Evolutionary conservation across 768 basidiomycete genomes (phyloP).

Genomic region (Gautieria morchelliformis): DNA sequence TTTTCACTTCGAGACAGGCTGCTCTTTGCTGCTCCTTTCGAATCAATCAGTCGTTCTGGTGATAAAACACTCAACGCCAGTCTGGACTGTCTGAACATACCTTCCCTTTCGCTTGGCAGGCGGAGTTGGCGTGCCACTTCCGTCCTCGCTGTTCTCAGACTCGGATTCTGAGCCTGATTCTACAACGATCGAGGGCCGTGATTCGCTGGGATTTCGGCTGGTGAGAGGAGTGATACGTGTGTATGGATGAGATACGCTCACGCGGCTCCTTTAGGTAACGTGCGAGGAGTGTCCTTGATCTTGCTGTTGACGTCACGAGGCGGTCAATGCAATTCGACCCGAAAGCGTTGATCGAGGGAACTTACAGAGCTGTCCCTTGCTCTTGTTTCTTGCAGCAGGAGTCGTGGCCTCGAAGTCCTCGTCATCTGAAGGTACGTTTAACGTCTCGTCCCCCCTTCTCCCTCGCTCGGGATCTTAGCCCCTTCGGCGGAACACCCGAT

Average conservation of each 20-base stretch:
- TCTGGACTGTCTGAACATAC: not conserved
- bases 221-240: not conserved
- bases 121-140: not conserved
- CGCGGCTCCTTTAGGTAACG: slow-evolving; percentile 6
- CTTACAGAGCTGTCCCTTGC: slow-evolving; percentile 1
- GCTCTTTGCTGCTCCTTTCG: slow-evolving; percentile 7
- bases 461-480: too few species aligned
- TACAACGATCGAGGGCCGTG: slow-evolving; percentile 3
- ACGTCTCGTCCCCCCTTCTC: too few species aligned
- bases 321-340: not conserved
- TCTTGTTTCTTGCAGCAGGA: not conserved
- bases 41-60: slow-evolving; percentile 8
- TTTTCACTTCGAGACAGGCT: slow-evolving; percentile 5
- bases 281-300: not conserved
- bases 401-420: slow-evolving; percentile 1
- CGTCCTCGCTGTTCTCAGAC: slow-evolving; percentile 1
- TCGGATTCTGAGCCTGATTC: not conserved
- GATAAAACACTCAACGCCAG: slow-evolving; percentile 8
- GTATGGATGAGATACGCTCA: not conserved
- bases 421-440: not conserved
- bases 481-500: too few species aligned
- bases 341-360: not conserved
- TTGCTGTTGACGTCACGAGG: not conserved
- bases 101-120: slow-evolving; percentile 6
- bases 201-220: not conserved